Evolutionary conservation across 1,284 basidiomycete genomes (phyloP), one percentile per base, ranked within the genome.

Genomic region (Prillingera fragicola): DNA sequence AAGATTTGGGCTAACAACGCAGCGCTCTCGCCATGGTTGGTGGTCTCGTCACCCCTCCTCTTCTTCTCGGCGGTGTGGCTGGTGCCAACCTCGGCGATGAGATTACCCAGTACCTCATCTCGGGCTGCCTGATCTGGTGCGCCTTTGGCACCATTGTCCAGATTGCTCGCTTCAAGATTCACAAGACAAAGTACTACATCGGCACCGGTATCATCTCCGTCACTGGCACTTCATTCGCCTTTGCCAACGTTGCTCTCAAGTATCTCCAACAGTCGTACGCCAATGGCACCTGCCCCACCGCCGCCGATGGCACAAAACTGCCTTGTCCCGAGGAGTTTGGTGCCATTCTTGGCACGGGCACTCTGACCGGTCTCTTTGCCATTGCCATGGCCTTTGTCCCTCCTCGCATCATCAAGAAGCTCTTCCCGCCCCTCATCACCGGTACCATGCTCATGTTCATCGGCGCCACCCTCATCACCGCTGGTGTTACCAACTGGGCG

Each of bases 381-480:
- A 59, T 63, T 37, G 49, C 34, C 13, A 42, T 63, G 17, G 43
- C 59, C 3, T 63, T 63, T 25, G 47, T 59, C n/a, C 61, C 60
- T 9, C 61, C 61, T 17, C 43, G 48, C 25, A 35, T 44, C 12
- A 59, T 63, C 43, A 43, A 54, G 23, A 61, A 60, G 48, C 41
- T 54, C 26, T 63, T 63, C 54, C 59, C 61, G 13, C 61, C 59
- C 5, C 45, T 63, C 15, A 48, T 63, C 36, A 59, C 54, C 18
- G 61, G 61, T 19, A 60, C 54, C 23, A 63, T 61, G 59, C 40
- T 63, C 22, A 43, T 48, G 22, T 60, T 61, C 38, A 63, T 63
- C 37, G 61, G 61, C 19, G 59, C 59, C 13, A 43, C 61, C 8
- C 45, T 63, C 6, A 51, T 63, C 37, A 52, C 45, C 28, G 37